Base-by-base conservation (phyloP, 345 rosid genomes). In the Euphorbia tirucalli region DNA sequence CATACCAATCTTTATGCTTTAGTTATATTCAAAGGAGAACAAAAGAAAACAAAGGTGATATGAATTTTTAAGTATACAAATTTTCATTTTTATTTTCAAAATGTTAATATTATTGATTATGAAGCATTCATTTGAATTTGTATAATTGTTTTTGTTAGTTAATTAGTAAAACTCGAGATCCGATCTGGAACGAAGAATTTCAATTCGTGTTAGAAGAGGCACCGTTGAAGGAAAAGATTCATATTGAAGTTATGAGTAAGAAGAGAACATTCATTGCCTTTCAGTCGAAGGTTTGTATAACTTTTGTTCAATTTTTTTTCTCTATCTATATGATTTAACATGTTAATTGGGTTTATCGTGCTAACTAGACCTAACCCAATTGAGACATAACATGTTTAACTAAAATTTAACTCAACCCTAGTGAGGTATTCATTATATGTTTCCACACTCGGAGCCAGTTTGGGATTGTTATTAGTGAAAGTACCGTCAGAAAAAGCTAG, bases 151-250 rank as follows among this genome's bases (percentile, higher is more conserved):
- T 25, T 65, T 25, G 21, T 10, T 59, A 86, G 86, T 1, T 48
- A 43, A 74, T 83, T 28, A 84, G 64, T 83, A 85, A 68, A 78
- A 82, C 70, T 18, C 75, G 85, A 28, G 84, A 85, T 61, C 91
- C 87, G 16, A 44, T 32, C 25, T 85, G 89, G 91, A 81, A 84
- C n/a, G 86, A 87, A 70, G 87, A 85, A 68, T 87, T 85, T 56
- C 85, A 80, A 70, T 84, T 85, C 69, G 65, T 80, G 72, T 71
- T 84, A 0, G 85, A 81, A 55, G 86, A 82, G 52, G 35, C 89
- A 11, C 86, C 91, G 5, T 19, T 76, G 19, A 68, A 78, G 50
- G 87, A 87, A 44, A 81, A 69, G 74, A 69, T 87, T 16, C 84
- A 69, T 11, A 66, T 84, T 27, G 80, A 83, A 68, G 79, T 87